phyloP scores from a whole-genome alignment of 2,329 filamentous ascomycete species.

The Esteya vermicola region DNA sequence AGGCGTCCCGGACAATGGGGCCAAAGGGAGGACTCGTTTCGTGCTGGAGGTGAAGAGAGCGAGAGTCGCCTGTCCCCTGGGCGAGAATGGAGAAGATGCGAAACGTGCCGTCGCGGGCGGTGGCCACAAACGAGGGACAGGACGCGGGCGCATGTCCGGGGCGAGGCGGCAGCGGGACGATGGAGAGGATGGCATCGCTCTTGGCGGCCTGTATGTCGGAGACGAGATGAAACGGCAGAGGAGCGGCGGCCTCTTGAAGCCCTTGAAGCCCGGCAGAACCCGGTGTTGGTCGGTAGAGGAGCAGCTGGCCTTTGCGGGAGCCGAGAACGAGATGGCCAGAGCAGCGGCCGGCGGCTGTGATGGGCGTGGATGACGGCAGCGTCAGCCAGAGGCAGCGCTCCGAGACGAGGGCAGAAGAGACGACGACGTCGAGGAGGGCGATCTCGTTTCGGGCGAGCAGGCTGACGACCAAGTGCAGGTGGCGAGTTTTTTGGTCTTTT shows the following conservation, averaged over 20 bases:
- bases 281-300: conserved; percentile 21
- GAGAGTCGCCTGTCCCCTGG: background rate
- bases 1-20: conserved; percentile 60
- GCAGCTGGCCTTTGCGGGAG: conserved; percentile 36
- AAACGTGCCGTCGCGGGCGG: conserved; percentile 64
- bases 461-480: conserved; percentile 24
- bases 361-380: too few species aligned
- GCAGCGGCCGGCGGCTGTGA: conserved; percentile 8
- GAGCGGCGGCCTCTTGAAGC: too few species aligned
- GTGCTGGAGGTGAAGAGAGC: conserved; percentile 40
- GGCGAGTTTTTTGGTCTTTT: too few species aligned
- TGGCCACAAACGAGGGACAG: conserved; percentile 48
- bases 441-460: conserved; percentile 30
- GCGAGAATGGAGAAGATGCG: conserved; percentile 47
- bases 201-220: conserved; percentile 11
- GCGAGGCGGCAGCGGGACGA: conserved; percentile 31
- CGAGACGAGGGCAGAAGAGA: background rate
- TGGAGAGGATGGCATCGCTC: conserved; percentile 47
- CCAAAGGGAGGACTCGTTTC: conserved; percentile 57
- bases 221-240: too few species aligned
- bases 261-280: too few species aligned
- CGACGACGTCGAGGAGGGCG: conserved; percentile 1
- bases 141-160: conserved; percentile 17
- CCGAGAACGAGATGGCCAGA: conserved; percentile 32
- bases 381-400: too few species aligned